Base-by-base conservation (phyloP, 148 eudicot species). In the Vaccinium vitisidaea region DNA sequence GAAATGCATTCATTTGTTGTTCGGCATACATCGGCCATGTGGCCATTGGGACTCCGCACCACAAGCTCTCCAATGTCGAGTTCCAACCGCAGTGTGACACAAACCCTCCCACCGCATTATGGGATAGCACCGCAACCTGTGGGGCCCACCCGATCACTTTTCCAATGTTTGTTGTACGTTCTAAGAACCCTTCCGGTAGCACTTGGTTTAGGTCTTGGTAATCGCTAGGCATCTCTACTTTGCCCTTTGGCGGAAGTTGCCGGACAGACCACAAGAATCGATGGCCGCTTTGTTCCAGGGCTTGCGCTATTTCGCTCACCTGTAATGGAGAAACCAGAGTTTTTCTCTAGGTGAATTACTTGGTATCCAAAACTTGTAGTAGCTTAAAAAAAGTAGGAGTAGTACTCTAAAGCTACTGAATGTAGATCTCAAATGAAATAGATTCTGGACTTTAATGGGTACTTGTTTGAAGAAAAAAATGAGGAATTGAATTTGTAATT, bases 121-220 rank as follows among this genome's bases (percentile, higher is more conserved):
- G 50, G 49, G 77, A 73, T 2, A 73, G n/a, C 50, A 73, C 77
- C 10, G 77, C 50, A 10, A 73, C 77, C 1, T 73, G 77, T 36
- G 77, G 77, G 9, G 77, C 23, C 77, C 77, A 73, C 19, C 77
- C 77, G 10, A 73, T 73, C 77, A 73, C 77, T 73, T 73, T 73
- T 1, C 77, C 77, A 14, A 18, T 39, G 1, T 16, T 11, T 15
- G 21, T 0, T 18, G 50, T 73, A 32, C 77, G 21, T 18, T 73
- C 77, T 0, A 39, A 4, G n/a, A 73, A 73, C 7, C 50, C 50
- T 73, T 32, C 23, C 8, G 77, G 77, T 16, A 73, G 49, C 1
- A 75, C 53, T 46, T 46, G 23, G 52, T 10, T 43, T 6, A 18
- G 49, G 79, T 75, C 23, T 10, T 39, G 25, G 14, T 21, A 46